These are phyloP conservation scores for Monilinia vaccinii-corymbosi DNA, from an alignment of 2,329 filamentous ascomycete species.

Conservation along the genomic window DNA sequence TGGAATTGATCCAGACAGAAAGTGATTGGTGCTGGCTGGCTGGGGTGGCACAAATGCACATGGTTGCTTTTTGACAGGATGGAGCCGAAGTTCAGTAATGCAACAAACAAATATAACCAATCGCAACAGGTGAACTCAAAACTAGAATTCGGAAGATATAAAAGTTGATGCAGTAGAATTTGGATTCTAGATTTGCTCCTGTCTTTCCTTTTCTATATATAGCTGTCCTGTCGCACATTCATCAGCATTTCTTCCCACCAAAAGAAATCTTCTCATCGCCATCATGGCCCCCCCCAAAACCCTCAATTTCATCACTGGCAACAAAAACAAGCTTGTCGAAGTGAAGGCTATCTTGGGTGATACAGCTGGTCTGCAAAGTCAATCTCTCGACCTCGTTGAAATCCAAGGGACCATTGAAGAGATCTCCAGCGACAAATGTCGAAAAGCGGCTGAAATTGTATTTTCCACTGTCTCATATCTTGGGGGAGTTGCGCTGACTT, in stretches of 20 bases:
- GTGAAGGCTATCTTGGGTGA: conserved; percentile 76
- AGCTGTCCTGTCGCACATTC: not conserved
- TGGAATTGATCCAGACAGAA: not conserved
- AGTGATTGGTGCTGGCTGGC: not conserved
- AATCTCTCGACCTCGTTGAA: conserved; percentile 73
- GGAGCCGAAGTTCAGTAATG: not conserved
- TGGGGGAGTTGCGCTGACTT: conserved; percentile 10
- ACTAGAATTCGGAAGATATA: not conserved
- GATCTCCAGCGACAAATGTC: conserved; percentile 81
- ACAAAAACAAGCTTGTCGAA: conserved; percentile 87
- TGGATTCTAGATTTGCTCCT: not conserved
- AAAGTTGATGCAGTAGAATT: not conserved
- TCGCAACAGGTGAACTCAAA: not conserved
- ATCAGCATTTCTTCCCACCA: not conserved
- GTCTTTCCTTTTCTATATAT: not conserved
- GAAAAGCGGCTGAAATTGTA: conserved; percentile 69
- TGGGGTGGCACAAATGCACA: not conserved
- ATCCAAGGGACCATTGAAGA: conserved; percentile 90
- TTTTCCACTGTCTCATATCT: conserved; percentile 19
- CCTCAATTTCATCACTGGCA: conserved; percentile 94
- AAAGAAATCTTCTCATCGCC: not conserved
- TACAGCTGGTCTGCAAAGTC: conserved; percentile 61
- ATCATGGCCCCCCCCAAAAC: conserved; percentile 28
- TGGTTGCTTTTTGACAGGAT: not conserved
- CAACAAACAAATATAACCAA: not conserved